Evolutionary conservation across 1,284 basidiomycete genomes (phyloP).

Genomic region (Pseudozyma thailandica): DNA sequence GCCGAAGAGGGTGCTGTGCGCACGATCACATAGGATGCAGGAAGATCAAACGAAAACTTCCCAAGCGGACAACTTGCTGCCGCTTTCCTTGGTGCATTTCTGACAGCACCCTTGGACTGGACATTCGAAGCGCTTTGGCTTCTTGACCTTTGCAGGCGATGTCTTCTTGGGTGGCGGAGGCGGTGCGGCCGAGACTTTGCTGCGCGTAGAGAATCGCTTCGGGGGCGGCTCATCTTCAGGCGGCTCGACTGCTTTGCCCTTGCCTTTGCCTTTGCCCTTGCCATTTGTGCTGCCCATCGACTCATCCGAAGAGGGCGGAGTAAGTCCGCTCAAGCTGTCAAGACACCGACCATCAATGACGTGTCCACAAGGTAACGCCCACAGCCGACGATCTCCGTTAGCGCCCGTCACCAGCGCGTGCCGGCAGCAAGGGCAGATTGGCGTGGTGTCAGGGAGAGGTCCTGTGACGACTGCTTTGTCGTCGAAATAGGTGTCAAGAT

Average conservation of each 20-base stretch:
- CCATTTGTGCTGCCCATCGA: not conserved
- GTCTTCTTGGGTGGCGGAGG: constrained; percentile 2
- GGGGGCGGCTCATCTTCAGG: constrained; percentile 18
- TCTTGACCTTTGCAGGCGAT: constrained; percentile 22
- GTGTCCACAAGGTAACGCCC: constrained; percentile 62
- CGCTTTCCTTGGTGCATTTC: constrained; percentile 51
- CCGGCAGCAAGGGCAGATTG: constrained; percentile 59
- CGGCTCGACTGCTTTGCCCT: constrained; percentile 32
- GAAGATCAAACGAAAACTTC: constrained; percentile 22
- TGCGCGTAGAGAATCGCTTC: constrained; percentile 22
- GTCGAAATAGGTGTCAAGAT: constrained; percentile 57
- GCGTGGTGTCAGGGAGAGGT: constrained; percentile 58
- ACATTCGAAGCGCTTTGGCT: constrained; percentile 52
- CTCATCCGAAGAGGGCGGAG: not conserved
- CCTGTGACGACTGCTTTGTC: constrained; percentile 55
- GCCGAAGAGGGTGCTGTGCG: not conserved
- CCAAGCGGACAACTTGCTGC: constrained; percentile 45
- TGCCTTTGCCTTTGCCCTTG: constrained; percentile 26
- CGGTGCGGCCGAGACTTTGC: constrained; percentile 6
- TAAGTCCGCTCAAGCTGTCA: constrained; percentile 40
- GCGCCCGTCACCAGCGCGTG: constrained; percentile 56
- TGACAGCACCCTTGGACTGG: constrained; percentile 59
- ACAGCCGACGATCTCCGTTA: constrained; percentile 50
- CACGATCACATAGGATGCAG: not conserved
- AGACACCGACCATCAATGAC: constrained; percentile 62